Base-by-base conservation (phyloP, 83 land plant species). In the Thuja plicata region DNA sequence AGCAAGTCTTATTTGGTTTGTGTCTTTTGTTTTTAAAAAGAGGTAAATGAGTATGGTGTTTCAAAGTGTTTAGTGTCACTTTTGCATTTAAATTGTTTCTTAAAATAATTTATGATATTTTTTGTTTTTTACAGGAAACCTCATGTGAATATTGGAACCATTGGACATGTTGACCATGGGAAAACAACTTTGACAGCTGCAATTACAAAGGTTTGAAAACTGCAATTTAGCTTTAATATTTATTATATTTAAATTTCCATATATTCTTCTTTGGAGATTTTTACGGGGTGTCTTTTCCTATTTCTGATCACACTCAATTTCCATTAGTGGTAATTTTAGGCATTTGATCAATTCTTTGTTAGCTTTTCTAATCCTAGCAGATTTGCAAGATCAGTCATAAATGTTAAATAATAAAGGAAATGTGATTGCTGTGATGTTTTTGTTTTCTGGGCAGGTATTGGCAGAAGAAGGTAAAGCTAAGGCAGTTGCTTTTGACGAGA, bases 121-220 rank as follows among this genome's bases (percentile, higher is more conserved):
- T 88, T 88, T 45, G 6, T 79, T 24, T 48, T 66, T 89, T 37
- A 79, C 93, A 97, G 98, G 88, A 98, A 98, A 89, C 99, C 99
- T 87, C 99, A 98, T 89, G 95, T 98, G 90, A 98, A 98, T 90
- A 95, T 98, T 88, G 99, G 99, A 15, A 98, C 99, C 1, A 98
- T 98, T 91, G 99, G 99, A 48, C 99, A 98, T 90, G 99, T 98
- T 85, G 99, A 98, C 92, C 99, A 98, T 92, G 99, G 99, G 90
- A 98, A 98, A 90, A 97, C 99, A 57, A 98, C 99, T 71, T 87
- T 98, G 55, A 98, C 99, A 32, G 99, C 99, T 41, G 99, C 99
- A 46, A 98, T 98, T 78, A 98, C 99, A 21, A 98, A 92, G 99
- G 99, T 98, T 55, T 37, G 55, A 84, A 41, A 84, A 52, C 62